phyloP scores from a whole-genome alignment of 805 yeast genomes.

The Diddensiella santjacobensis region DNA sequence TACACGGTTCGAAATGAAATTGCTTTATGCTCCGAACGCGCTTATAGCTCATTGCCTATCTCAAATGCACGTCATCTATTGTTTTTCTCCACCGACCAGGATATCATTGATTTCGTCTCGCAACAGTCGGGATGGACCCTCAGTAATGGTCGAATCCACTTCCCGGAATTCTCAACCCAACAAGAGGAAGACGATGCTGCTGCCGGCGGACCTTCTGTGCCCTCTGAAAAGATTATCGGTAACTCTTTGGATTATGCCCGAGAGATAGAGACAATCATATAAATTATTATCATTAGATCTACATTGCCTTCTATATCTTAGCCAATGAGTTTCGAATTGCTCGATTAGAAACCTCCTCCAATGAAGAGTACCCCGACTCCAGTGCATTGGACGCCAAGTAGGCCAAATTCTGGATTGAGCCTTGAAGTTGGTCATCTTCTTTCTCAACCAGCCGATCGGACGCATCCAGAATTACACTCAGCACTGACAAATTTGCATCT shows the following conservation, averaged over 20 bases:
- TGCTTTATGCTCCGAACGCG: conserved; percentile 74
- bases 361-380: neutral
- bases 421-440: neutral
- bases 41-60: conserved; percentile 72
- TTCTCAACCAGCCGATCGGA: neutral
- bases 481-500: neutral
- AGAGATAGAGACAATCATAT: conserved; percentile 88
- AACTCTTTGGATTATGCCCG: conserved; percentile 83
- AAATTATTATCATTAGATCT: conserved; percentile 16
- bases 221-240: conserved; percentile 48
- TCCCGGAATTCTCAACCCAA: conserved; percentile 32
- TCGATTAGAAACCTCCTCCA: neutral
- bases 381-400: neutral
- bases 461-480: neutral
- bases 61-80: conserved; percentile 78
- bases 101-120: conserved; percentile 51
- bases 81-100: conserved; percentile 59
- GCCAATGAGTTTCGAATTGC: neutral
- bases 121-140: conserved; percentile 55
- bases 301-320: neutral
- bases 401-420: neutral
- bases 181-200: conserved; percentile 39
- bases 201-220: conserved; percentile 29
- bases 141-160: conserved; percentile 40
- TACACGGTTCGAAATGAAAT: conserved; percentile 82